Conservation (phyloP, 257 asterid genomes). For the Paraleonurus japonicus region DNA sequence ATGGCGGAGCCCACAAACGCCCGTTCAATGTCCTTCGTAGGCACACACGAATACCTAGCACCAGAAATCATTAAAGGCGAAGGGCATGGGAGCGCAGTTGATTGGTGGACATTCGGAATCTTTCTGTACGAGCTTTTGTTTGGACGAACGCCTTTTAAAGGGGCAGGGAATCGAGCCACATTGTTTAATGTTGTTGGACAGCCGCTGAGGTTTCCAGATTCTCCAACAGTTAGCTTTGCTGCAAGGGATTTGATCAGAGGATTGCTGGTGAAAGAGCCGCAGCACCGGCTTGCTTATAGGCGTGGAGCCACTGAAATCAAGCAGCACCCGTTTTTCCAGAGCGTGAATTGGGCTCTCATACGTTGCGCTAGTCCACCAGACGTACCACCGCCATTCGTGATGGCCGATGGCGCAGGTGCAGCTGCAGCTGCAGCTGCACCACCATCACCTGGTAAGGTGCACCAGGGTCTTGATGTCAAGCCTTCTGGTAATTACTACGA, state of each 20-base stretch:
- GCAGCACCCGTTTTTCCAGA: slow-evolving; percentile 66
- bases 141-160: slow-evolving; percentile 57
- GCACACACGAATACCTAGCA: slow-evolving; percentile 58
- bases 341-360: slow-evolving; percentile 60
- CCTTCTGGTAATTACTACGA: slow-evolving; percentile 61
- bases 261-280: slow-evolving; percentile 60
- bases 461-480: slow-evolving; percentile 51
- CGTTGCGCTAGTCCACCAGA: slow-evolving; percentile 63
- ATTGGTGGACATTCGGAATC: slow-evolving; percentile 63
- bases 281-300: slow-evolving; percentile 57
- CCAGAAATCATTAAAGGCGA: slow-evolving; percentile 62
- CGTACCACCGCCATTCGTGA: slow-evolving; percentile 38
- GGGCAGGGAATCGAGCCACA: slow-evolving; percentile 53
- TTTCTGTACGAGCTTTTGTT: slow-evolving; percentile 55
- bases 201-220: slow-evolving; percentile 51
- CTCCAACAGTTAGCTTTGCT: slow-evolving; percentile 55
- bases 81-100: slow-evolving; percentile 66
- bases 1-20: slow-evolving; percentile 62
- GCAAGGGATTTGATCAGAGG: slow-evolving; percentile 60
- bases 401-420: slow-evolving; percentile 7
- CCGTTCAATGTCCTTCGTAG: slow-evolving; percentile 61
- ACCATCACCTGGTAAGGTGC: slow-evolving; percentile 17
- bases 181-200: slow-evolving; percentile 59
- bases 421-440: background rate
- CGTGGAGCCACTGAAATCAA: slow-evolving; percentile 64